Conservation (phyloP, 495 filamentous ascomycete species). For the Penicillium cinerascens region DNA sequence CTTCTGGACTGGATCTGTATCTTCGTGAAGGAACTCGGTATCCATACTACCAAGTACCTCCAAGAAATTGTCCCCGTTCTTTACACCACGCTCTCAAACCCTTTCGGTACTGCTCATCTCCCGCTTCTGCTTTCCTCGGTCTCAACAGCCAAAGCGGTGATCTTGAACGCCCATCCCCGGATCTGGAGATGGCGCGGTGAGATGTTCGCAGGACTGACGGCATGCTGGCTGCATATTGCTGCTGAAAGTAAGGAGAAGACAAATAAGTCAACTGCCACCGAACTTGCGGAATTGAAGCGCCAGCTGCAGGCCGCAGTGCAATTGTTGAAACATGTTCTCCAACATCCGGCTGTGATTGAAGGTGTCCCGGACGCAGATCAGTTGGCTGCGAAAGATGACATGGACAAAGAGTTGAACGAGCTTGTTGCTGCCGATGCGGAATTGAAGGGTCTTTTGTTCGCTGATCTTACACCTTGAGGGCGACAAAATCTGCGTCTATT, state of each 20-base stretch:
- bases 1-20: conserved; percentile 54
- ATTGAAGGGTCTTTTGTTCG: conserved; percentile 28
- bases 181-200: conserved; percentile 64
- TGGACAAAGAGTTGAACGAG: conserved; percentile 31
- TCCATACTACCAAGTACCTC: conserved; percentile 72
- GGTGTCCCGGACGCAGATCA: conserved; percentile 17
- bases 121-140: conserved; percentile 53
- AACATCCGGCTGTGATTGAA: conserved; percentile 20
- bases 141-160: conserved; percentile 51
- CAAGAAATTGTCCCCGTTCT: conserved; percentile 68
- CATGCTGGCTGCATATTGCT: conserved; percentile 63
- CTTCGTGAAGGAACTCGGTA: conserved; percentile 58
- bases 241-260: conserved; percentile 37
- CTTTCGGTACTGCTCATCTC: conserved; percentile 60
- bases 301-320: conserved; percentile 45
- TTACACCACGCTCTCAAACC: conserved; percentile 60
- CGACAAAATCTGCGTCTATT: conserved; percentile 4
- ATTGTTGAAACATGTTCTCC: conserved; percentile 35
- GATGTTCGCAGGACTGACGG: conserved; percentile 57
- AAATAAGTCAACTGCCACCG: not conserved
- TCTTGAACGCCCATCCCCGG: conserved; percentile 73
- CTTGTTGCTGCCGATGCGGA: conserved; percentile 36
- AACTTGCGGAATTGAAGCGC: conserved; percentile 33
- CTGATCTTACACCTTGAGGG: conserved; percentile 7
- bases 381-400: conserved; percentile 21